Evolutionary conservation across 495 filamentous ascomycete species (phyloP), one percentile per base, ranked within the genome.

Genomic region (Aspergillus cristatus): DNA sequence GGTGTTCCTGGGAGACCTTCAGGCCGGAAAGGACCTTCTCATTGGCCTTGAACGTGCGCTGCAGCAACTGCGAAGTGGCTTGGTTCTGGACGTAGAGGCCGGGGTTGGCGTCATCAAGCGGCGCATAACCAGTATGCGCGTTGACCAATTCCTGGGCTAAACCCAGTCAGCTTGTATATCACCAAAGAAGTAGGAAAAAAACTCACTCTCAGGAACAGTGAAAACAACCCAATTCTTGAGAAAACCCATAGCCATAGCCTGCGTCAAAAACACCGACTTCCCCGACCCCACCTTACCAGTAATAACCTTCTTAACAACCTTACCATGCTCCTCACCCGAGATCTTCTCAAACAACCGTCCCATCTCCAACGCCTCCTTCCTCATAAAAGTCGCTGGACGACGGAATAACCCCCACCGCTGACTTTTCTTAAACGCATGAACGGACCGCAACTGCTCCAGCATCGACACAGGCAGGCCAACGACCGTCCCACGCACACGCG

Each of bases 321-420:
- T 67, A 35, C 68, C 54, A n/a, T 65, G 65, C 7, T 71, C 63
- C 18, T 51, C 55, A 3, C 52, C 51, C 24, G 53, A 58, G 22
- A 75, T 64, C 18, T 65, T 53, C 22, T 68, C 62, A 53, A 98
- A 67, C 46, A 74, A 55, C 48, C 64, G 72, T 15, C 70, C 76
- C 57, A 95, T 47, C 38, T 84, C 72, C 46, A 86, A 58, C 20
- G 81, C 84, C 63, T 94, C 83, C 32, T 68, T 67, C 48, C 88
- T 74, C 36, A 94, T 53, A 45, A 98, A 62, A 22, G 75, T 76
- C 32, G 78, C 79, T 12, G 91, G 90, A 35, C 80, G 72, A 49
- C 82, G 64, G 62, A 96, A 98, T 50, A 93, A 65, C 18, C 70
- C 72, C 91, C 91, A 98, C 39, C 73, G 79, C 70, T 97, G 91